phyloP scores from a whole-genome alignment of 2,329 filamentous ascomycete species.

The Phaeophleospora eucalypticola region DNA sequence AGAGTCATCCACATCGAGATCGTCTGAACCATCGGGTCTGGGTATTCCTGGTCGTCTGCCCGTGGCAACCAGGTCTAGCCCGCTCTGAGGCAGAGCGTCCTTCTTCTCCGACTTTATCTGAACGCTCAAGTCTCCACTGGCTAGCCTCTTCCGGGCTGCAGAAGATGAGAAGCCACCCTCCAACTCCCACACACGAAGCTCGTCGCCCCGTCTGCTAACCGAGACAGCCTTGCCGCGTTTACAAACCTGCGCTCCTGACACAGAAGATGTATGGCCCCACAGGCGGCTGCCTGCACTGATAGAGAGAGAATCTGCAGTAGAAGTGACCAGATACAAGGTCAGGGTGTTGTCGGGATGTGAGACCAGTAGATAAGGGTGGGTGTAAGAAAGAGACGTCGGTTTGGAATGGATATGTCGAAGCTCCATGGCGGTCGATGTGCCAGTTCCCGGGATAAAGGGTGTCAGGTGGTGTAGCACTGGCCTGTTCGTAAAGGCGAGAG shows the following conservation, averaged over 20 bases:
- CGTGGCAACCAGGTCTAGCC: constrained; percentile 17
- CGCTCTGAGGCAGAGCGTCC: constrained; percentile 6
- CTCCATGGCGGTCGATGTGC: constrained; percentile 19
- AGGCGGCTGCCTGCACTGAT: constrained; percentile 72
- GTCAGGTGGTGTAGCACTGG: constrained; percentile 28
- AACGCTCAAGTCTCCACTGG: constrained; percentile 51
- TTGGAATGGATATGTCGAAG: constrained; percentile 35
- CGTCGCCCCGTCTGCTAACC: constrained; percentile 71
- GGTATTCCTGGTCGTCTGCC: background rate
- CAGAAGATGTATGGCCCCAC: constrained; percentile 88
- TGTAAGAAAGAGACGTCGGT: constrained; percentile 51
- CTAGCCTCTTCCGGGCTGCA: constrained; percentile 39
- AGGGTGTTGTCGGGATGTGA: constrained; percentile 85
- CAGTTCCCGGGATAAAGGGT: constrained; percentile 10
- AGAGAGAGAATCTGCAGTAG: constrained; percentile 59
- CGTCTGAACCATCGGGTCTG: background rate
- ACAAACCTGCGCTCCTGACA: constrained; percentile 80
- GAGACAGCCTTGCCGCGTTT: constrained; percentile 83
- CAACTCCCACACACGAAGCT: constrained; percentile 77
- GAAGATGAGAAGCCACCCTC: constrained; percentile 61
- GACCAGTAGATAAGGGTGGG: constrained; percentile 78
- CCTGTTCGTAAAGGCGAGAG: constrained; percentile 32
- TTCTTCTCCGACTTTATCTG: constrained; percentile 36
- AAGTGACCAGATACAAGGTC: constrained; percentile 75
- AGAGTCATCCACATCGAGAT: constrained; percentile 10